A percentile compares a stretch with the other conserved stretches of the same genome.
Conservation (phyloP, 2,329 filamentous ascomycete genomes). For the Dactylellina leptospora region DNA sequence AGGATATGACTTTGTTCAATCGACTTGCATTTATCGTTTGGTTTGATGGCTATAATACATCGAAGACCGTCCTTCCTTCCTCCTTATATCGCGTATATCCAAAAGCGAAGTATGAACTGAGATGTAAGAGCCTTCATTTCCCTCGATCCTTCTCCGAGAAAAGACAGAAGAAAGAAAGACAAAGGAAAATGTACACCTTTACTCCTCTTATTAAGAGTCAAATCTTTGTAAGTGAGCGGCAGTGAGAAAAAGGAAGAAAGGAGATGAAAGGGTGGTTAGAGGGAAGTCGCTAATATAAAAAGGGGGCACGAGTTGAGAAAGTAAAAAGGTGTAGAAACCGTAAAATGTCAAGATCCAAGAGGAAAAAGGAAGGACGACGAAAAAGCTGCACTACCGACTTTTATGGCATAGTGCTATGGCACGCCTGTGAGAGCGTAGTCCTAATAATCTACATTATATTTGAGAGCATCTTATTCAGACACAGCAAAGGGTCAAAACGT, state of each 20-base stretch:
- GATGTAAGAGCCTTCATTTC: background rate
- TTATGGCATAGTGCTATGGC: background rate
- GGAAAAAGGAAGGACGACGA: background rate
- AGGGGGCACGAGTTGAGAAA: too few relatives aligned
- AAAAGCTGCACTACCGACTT: background rate
- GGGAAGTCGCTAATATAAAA: background rate
- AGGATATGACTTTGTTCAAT: background rate
- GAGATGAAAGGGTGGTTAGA: background rate
- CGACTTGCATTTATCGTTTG: background rate
- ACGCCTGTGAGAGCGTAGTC: conserved; percentile 4
- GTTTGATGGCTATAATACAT: conserved; percentile 28
- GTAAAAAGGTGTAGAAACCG: too few relatives aligned
- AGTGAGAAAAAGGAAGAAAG: background rate
- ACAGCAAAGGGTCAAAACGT: conserved; percentile 8
- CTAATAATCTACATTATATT: conserved; percentile 53
- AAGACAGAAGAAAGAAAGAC: conserved; percentile 1
- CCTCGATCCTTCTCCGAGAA: too few relatives aligned
- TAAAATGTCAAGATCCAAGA: too few relatives aligned
- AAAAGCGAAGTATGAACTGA: background rate
- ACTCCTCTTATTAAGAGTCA: background rate
- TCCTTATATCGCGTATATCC: background rate
- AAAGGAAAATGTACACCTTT: background rate
- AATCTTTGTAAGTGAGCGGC: background rate
- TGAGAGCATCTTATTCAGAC: conserved; percentile 47
- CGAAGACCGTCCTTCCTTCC: background rate